Base-by-base conservation (phyloP, 2,329 filamentous ascomycete genomes). In the Xylogone sp. region DNA sequence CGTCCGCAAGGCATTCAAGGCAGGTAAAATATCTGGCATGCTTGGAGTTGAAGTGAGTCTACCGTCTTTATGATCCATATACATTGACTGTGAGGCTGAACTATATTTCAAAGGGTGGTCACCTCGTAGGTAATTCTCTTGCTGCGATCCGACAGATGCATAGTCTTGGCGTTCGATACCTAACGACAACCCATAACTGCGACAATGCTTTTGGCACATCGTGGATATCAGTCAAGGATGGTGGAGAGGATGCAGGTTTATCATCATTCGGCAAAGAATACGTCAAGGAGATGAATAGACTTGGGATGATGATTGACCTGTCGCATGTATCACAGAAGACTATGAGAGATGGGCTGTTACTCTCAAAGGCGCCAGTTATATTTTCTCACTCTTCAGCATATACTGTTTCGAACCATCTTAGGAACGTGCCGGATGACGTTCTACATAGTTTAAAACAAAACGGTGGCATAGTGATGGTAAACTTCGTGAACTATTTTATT, bases 111-210 rank as follows among this genome's bases (percentile, higher is more conserved):
- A 31, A 39, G 34, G 34, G 34, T 16, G 5, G 34, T 13, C 34
- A 39, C n/a, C 34, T 7, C 4, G 34, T 39, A 16, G 34, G 34
- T 16, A 7, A 85, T 60, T 82, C 81, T 1, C 67, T 82, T 27
- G 71, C 75, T 10, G 78, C 75, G 0, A 69, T 87, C 2, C 76
- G 84, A 2, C 71, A 81, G 43, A 85, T 84, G 63, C 75, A 84
- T 61, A 65, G 72, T 2, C 72, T 86, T 2, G 84, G 84, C 1
- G 83, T 85, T 1, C 75, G 83, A 39, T 87, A 87, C 55, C 78
- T 81, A 13, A 87, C 84, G 0, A 67, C 87, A n/a, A 87, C 82
- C 6, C 84, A 84, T 69, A 86, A 84, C 59, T 88, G 84, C 64
- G 81, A 87, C 66, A 87, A 86, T 61, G 73, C 71, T 22, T 87